Percentiles rank a stretch among this genome's conserved stretches.
Conservation (phyloP, 441 rosid genomes). For the Syzygium malaccense region DNA sequence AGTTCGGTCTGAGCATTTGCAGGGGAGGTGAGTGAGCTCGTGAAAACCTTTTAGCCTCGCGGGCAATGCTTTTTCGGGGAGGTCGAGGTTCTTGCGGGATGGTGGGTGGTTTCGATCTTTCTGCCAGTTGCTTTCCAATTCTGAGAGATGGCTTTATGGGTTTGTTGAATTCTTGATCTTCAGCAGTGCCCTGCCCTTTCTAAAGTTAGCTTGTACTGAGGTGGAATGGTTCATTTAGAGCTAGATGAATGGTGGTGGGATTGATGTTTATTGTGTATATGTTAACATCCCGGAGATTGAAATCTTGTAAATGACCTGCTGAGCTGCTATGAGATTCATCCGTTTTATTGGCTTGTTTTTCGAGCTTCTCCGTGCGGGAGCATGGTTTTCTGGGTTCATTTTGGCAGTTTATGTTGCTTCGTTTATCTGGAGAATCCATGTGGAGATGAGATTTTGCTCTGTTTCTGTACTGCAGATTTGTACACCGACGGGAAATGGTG, state of each 20-base stretch:
- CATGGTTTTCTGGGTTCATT: background rate
- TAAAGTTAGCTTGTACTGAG: background rate
- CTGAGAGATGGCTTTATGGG: background rate
- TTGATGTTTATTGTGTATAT: background rate
- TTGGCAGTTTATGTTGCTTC: background rate
- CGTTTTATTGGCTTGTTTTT: background rate
- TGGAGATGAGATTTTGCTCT: background rate
- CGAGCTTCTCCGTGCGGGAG: background rate
- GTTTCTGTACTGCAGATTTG: conserved; percentile 22
- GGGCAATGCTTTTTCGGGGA: background rate
- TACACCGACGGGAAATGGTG: conserved; percentile 77
- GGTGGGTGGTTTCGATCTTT: background rate
- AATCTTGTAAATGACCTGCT: background rate
- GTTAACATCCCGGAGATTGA: background rate
- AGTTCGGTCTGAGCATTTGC: conserved; percentile 40
- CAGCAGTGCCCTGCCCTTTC: background rate
- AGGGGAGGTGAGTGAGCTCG: conserved; percentile 27
- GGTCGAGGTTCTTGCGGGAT: background rate
- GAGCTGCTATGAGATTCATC: background rate
- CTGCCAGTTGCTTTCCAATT: background rate
- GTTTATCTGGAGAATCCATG: background rate
- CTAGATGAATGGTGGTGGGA: background rate
- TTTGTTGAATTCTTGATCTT: background rate
- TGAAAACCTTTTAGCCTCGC: background rate
- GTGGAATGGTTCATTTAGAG: background rate